These are phyloP conservation scores for Nakazawaea ishiwadae DNA, from an alignment of 805 yeast species.

Conservation along the genomic window DNA sequence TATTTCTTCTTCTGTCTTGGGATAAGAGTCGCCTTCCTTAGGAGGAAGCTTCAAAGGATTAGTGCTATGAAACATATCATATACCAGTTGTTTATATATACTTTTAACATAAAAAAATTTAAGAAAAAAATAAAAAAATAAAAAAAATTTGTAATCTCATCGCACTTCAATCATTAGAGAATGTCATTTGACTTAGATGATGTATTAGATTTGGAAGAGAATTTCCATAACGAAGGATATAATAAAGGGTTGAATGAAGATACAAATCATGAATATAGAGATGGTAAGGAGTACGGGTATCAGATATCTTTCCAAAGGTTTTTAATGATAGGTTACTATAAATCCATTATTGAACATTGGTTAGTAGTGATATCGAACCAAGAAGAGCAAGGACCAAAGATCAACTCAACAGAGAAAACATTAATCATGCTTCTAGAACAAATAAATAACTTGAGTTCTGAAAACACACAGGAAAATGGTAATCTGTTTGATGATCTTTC, in stretches of 20 bases:
- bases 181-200: slow-evolving; percentile 50
- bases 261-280: slow-evolving; percentile 51
- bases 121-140: background rate
- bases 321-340: slow-evolving; percentile 63
- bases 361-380: slow-evolving; percentile 17
- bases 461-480: slow-evolving; percentile 25
- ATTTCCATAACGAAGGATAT: slow-evolving; percentile 65
- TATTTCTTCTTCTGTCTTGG: slow-evolving; percentile 14
- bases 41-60: too few relatives aligned
- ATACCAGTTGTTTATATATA: too few relatives aligned
- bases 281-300: slow-evolving; percentile 82
- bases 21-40: too few relatives aligned
- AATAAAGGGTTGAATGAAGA: slow-evolving; percentile 66
- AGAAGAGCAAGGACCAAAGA: slow-evolving; percentile 4
- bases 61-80: too few relatives aligned
- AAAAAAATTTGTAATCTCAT: background rate
- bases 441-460: slow-evolving; percentile 14
- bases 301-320: slow-evolving; percentile 75
- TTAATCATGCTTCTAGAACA: slow-evolving; percentile 1
- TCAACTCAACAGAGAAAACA: slow-evolving; percentile 8
- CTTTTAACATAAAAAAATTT: too few relatives aligned
- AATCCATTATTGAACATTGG: slow-evolving; percentile 43
- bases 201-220: slow-evolving; percentile 55
- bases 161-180: slow-evolving; percentile 17
- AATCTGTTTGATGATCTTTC: slow-evolving; percentile 21